Base-by-base conservation (phyloP, 257 asterid species). In the Fraxinus excelsior region DNA sequence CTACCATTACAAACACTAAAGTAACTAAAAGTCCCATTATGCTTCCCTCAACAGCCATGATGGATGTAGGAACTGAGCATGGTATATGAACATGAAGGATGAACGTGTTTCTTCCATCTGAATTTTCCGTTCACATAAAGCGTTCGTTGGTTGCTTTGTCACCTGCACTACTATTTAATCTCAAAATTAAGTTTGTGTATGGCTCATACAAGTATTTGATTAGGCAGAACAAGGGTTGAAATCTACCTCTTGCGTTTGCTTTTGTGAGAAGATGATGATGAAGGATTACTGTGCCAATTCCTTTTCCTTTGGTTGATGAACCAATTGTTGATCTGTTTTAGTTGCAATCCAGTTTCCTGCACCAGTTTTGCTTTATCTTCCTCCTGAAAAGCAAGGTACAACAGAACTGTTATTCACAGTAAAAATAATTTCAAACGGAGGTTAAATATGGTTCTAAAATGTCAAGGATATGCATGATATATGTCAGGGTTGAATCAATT, bases 281-380 rank as follows among this genome's bases (percentile, higher is more conserved):
- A 94, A 73, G 96, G 90, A 71, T 94, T 92, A 90, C 88, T 94
- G 74, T 94, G 97, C 98, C 98, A 94, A 67, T 94, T 94, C 86
- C 98, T 92, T 78, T 94, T 94, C 80, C 98, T 79, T 82, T 94
- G 98, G 88, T 94, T 94, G 88, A 94, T 94, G 91, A 94, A 94
- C 98, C 98, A 94, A 72, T 94, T 94, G 82, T 94, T 94, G 0
- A 94, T 90, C 87, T 94, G 98, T 73, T 94, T 94, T 73, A 94
- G 89, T 80, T 94, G 98, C 88, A 94, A 76, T 19, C 98, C 98
- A 0, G 98, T 94, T 84, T 94, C 98, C 65, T 92, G 92, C 74
- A 94, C 98, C 80, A 94, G 86, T 72, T 92, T 84, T 29, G 97
- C 92, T 82, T 94, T 94, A 77, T 94, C 98, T 82, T 92, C 98